A percentile compares a stretch with the other conserved stretches of the same genome.
Evolutionary conservation across 2,329 filamentous ascomycete genomes (phyloP).

Genomic region (Tetracladium maxilliforme): DNA sequence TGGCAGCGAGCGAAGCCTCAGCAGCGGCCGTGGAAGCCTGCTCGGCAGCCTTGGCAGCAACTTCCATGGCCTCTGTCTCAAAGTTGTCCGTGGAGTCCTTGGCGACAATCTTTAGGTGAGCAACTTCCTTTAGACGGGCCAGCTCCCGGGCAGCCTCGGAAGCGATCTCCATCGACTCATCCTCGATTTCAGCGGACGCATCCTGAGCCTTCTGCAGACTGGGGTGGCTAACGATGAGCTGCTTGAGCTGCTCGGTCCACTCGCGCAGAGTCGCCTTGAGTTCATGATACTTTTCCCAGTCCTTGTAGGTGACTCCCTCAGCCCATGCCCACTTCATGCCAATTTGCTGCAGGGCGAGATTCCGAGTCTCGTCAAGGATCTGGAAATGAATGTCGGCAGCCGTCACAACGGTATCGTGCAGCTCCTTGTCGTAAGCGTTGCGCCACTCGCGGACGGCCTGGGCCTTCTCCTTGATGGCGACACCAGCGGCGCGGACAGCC

Average conservation of each 20-base stretch:
- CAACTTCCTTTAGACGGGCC: slow-evolving; percentile 66
- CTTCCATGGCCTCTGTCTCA: slow-evolving; percentile 47
- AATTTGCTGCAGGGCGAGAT: slow-evolving; percentile 57
- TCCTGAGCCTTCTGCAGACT: slow-evolving; percentile 54
- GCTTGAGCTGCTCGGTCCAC: slow-evolving; percentile 72
- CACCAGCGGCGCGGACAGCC: slow-evolving; percentile 40
- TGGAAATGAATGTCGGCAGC: slow-evolving; percentile 50
- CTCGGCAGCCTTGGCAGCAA: slow-evolving; percentile 31
- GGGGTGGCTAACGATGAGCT: slow-evolving; percentile 60
- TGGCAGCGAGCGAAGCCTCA: slow-evolving; percentile 7
- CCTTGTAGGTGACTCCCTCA: slow-evolving; percentile 89
- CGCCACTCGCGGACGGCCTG: slow-evolving; percentile 51
- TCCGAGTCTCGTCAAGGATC: slow-evolving; percentile 52
- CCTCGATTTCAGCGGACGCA: slow-evolving; percentile 55
- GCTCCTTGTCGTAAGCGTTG: slow-evolving; percentile 39
- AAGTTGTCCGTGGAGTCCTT: slow-evolving; percentile 69
- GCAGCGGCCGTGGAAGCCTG: slow-evolving; percentile 13
- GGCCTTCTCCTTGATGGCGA: slow-evolving; percentile 46
- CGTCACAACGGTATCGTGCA: slow-evolving; percentile 36
- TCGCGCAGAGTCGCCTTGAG: slow-evolving; percentile 70
- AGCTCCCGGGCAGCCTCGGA: slow-evolving; percentile 70
- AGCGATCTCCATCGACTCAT: slow-evolving; percentile 66
- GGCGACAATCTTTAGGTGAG: slow-evolving; percentile 67
- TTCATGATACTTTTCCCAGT: slow-evolving; percentile 91
- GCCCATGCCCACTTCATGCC: slow-evolving; percentile 82